A percentile compares a stretch with the other conserved stretches of the same genome.
phyloP scores from a whole-genome alignment of 169 alveolate genomes.

The Eimeria mitis region DNA sequence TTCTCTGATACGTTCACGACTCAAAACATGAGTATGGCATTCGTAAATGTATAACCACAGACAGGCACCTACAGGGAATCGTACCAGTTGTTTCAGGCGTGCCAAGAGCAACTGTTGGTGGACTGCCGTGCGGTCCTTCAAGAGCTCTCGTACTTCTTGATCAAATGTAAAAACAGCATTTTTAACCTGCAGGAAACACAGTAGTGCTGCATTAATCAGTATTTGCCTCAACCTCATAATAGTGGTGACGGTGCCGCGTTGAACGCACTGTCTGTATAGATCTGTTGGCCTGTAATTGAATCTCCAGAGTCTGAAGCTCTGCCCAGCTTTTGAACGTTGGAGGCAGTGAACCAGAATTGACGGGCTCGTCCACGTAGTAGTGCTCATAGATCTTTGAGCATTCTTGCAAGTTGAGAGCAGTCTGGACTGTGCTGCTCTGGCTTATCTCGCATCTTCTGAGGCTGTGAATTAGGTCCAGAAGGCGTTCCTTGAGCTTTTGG shows the following conservation, averaged over 20 bases:
- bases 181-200: neutral
- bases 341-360: neutral
- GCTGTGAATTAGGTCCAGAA: neutral
- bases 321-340: neutral
- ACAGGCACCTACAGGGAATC: neutral
- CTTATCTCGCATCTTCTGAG: slow-evolving; percentile 36
- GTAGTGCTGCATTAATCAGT: neutral
- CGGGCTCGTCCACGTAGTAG: slow-evolving; percentile 17
- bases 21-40: neutral
- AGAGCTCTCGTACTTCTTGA: slow-evolving; percentile 27
- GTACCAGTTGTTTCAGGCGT: slow-evolving; percentile 52
- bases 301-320: slow-evolving; percentile 3
- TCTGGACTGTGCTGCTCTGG: slow-evolving; percentile 18
- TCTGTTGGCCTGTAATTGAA: slow-evolving; percentile 8
- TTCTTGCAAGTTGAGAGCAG: slow-evolving; percentile 13
- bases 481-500: neutral
- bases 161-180: neutral
- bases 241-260: neutral
- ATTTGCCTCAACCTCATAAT: neutral
- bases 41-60: neutral
- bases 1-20: neutral
- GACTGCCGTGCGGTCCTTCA: slow-evolving; percentile 6
- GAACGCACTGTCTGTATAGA: slow-evolving; percentile 4
- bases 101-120: slow-evolving; percentile 65
- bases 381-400: slow-evolving; percentile 4